Evolutionary conservation across 2,329 filamentous ascomycete genomes (phyloP), one percentile per base, ranked within the genome.

Genomic region (Corinectria fuckeliana): DNA sequence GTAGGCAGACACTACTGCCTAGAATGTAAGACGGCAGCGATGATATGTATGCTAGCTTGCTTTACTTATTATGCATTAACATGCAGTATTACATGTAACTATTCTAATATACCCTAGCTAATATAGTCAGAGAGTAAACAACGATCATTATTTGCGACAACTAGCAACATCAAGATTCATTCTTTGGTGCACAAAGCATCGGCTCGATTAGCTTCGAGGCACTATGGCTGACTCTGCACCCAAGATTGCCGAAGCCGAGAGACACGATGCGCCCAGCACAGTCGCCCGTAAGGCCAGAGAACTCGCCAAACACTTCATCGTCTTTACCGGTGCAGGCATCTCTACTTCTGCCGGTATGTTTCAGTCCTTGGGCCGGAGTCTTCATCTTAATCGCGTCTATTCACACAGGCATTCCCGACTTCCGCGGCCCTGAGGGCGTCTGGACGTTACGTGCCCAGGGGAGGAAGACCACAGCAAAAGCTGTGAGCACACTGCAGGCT

Each of bases 361-460:
- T 14, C 5, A 38, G 0, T 1, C 8, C 0, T 0, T 2, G 20
- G 1, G 6, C 41, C 11, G 1, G 3, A 5, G 5, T 18, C 10
- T 0, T 8, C 25, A 8, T 28, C 3, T 5, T 1, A 6, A 4
- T 7, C 32, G 5, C 5, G 7, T 21, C n/a, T n/a, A n/a, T n/a
- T n/a, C n/a, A 36, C 32, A 3, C 16, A 80, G 78, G 78, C 2
- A 81, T 82, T 14, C 77, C 80, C 3, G 80, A 82, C 48, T 82
- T 82, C 52, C 74, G 80, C n/a, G 80, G 79, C 0, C 78, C 80
- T 0, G 74, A 81, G 36, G 80, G 80, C 1, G 74, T 74, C 4
- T 81, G 79, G 80, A 81, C 79, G 1, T 66, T 81, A 1, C 69
- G 72, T 51, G 79, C 78, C 2, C 79, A 81, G 58, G 78, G 78